Evolutionary conservation across 2,329 filamentous ascomycete species (phyloP), one percentile per base, ranked within the genome.

Genomic region (Raffaelea ambrosiae): DNA sequence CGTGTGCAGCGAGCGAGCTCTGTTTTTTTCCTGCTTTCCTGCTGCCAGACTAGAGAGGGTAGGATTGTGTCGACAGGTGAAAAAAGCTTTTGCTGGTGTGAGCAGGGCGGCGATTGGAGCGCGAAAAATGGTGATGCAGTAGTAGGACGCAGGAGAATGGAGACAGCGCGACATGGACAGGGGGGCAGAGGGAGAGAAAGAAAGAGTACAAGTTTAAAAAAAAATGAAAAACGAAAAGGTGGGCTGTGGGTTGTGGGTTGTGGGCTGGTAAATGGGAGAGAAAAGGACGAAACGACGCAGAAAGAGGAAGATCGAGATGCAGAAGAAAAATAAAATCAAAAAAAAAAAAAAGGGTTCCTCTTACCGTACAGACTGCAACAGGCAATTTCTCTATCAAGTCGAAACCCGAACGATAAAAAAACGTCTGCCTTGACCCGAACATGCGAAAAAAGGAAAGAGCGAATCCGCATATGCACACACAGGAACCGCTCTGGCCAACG

Each of bases 121-220:
- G 39, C 11, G 26, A 48, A 26, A 48, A 35, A 46, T 41, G 45
- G 38, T 35, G 42, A 45, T 51, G 49, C 48, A 55, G 51, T 48
- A 54, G 51, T 26, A 22, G 18, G 41, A 52, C 40, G 51, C 53
- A 53, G 26, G 48, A 40, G 43, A 47, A 55, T 51, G 53, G 53
- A 53, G 51, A 50, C 48, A 29, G 23, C 33, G 35, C 8, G 35
- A 8, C 14, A 19, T 23, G 13, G 46, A 22, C 16, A 29, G 40
- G 18, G 21, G 35, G 22, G 23, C 21, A 22, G 43, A 11, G 39
- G 21, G 21, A 19, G 45, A 20, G 39, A 33, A 18, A 10, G 10
- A 29, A 10, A 18, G 29, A 36, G 21, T 4, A 26, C 8, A n/a
- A 31, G 40, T 18, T 31, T 14, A 18, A 33, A 42, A 35, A 29